Percentiles rank a stretch among this genome's conserved stretches.
Evolutionary conservation across 225 moss, liverwort and hornwort genomes (phyloP).

Genomic region (Physcomitrium patens): DNA sequence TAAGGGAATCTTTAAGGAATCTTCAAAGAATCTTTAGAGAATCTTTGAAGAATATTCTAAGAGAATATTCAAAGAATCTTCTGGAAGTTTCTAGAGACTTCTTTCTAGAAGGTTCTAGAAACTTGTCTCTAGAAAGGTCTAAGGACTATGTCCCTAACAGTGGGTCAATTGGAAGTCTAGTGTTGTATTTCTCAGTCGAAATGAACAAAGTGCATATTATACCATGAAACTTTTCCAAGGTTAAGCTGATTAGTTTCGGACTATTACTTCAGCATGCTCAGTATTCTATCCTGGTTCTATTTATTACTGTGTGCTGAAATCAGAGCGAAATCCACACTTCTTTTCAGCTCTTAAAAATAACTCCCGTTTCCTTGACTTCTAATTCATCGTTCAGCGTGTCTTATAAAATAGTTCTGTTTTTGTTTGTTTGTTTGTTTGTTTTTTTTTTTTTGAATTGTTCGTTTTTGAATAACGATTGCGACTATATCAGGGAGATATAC

Average conservation of each 20-base stretch:
- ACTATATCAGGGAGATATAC: neutral
- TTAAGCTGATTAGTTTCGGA: neutral
- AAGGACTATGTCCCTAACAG: too few relatives aligned
- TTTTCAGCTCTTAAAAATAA: neutral
- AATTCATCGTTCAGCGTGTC: too few relatives aligned
- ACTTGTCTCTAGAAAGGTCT: too few relatives aligned
- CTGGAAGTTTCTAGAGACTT: too few relatives aligned
- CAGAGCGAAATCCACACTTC: too few relatives aligned
- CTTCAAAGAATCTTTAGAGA: too few relatives aligned
- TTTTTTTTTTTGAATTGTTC: neutral
- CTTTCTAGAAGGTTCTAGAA: too few relatives aligned
- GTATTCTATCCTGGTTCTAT: neutral
- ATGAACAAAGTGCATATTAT: neutral
- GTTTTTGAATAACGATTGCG: neutral
- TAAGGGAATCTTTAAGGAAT: too few relatives aligned
- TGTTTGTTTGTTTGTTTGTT: too few relatives aligned
- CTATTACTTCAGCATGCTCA: neutral
- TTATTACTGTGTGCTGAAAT: neutral
- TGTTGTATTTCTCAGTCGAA: neutral
- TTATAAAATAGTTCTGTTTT: too few relatives aligned
- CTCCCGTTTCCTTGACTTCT: neutral
- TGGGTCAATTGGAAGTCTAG: neutral
- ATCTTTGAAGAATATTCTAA: too few relatives aligned
- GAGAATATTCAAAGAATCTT: too few relatives aligned
- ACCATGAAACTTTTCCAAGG: neutral